Conservation (phyloP, 2,329 filamentous ascomycete species). For the Colletotrichum orchidophilum region DNA sequence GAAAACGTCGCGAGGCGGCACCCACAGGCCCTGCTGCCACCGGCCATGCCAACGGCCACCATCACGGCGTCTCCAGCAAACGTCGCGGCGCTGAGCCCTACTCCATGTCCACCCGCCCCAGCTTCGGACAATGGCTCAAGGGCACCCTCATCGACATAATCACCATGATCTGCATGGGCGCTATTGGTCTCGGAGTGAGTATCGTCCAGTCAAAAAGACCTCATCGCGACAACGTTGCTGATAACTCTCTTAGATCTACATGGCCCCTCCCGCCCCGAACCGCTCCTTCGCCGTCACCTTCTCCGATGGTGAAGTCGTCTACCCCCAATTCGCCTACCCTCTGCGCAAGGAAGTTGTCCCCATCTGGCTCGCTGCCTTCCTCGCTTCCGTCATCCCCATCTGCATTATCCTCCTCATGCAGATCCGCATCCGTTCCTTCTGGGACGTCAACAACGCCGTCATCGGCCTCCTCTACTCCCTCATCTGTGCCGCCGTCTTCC, state of each 20-base stretch:
- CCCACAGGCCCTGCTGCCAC: background rate
- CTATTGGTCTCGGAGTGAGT: constrained; percentile 72
- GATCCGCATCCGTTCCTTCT: constrained; percentile 73
- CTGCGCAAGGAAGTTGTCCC: constrained; percentile 76
- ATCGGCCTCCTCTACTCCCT: constrained; percentile 76
- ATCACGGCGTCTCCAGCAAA: background rate
- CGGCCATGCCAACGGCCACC: constrained; percentile 8
- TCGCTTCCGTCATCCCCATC: constrained; percentile 73
- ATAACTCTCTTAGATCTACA: constrained; percentile 62
- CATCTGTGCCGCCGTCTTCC: constrained; percentile 77
- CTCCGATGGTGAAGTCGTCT: constrained; percentile 72
- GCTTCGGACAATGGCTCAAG: constrained; percentile 76
- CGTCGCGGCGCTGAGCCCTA: constrained; percentile 38
- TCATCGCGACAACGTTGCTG: background rate
- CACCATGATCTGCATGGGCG: constrained; percentile 73
- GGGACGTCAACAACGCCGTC: constrained; percentile 76
- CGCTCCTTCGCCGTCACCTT: constrained; percentile 77
- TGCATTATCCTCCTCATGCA: constrained; percentile 72
- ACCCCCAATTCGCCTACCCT: constrained; percentile 77
- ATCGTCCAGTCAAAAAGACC: background rate
- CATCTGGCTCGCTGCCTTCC: constrained; percentile 74
- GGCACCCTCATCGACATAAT: constrained; percentile 73
- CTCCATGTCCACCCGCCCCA: constrained; percentile 61
- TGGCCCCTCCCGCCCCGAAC: constrained; percentile 70
- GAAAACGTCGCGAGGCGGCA: constrained; percentile 11